A percentile compares a stretch with the other conserved stretches of the same genome.
These are phyloP conservation scores for Tricholoma sp. DNA, from an alignment of 768 basidiomycete genomes.

Conservation along the genomic window DNA sequence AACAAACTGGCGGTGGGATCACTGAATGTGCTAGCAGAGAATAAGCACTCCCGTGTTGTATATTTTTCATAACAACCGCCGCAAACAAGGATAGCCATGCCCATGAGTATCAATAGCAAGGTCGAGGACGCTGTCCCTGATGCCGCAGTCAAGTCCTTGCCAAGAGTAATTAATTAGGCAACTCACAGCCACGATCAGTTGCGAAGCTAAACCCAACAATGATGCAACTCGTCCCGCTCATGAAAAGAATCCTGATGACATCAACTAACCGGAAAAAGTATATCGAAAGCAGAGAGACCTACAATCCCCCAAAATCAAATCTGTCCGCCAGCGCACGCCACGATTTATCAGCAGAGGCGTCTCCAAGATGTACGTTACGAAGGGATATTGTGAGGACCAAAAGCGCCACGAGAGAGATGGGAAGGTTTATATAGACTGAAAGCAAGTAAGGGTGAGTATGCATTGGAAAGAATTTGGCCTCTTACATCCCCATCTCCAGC, in stretches of 20 bases:
- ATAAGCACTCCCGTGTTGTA: conserved; percentile 66
- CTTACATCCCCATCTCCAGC: conserved; percentile 88
- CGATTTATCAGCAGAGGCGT: conserved; percentile 41
- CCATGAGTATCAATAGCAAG: conserved; percentile 52
- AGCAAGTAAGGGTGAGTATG: conserved; percentile 13
- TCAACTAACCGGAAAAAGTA: conserved; percentile 12
- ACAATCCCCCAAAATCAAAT: conserved; percentile 82
- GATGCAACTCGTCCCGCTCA: conserved; percentile 67
- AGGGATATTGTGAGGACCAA: conserved; percentile 57
- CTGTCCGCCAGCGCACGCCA: conserved; percentile 48
- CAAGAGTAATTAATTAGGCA: conserved; percentile 2
- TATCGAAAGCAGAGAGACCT: conserved; percentile 26
- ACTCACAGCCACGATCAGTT: conserved; percentile 62
- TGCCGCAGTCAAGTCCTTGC: conserved; percentile 14
- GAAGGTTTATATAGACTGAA: conserved; percentile 79
- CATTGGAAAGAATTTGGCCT: conserved; percentile 15
- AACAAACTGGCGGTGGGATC: conserved; percentile 54
- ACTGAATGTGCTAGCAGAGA: conserved; percentile 60
- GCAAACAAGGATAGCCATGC: conserved; percentile 45
- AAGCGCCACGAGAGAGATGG: conserved; percentile 59
- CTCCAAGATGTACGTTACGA: conserved; percentile 45
- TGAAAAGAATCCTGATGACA: conserved; percentile 56
- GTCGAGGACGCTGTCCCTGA: conserved; percentile 64
- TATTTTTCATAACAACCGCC: conserved; percentile 66
- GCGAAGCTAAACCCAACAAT: conserved; percentile 81